Conservation (phyloP, 805 yeast genomes). For the Maudiozyma saulgeensis region DNA sequence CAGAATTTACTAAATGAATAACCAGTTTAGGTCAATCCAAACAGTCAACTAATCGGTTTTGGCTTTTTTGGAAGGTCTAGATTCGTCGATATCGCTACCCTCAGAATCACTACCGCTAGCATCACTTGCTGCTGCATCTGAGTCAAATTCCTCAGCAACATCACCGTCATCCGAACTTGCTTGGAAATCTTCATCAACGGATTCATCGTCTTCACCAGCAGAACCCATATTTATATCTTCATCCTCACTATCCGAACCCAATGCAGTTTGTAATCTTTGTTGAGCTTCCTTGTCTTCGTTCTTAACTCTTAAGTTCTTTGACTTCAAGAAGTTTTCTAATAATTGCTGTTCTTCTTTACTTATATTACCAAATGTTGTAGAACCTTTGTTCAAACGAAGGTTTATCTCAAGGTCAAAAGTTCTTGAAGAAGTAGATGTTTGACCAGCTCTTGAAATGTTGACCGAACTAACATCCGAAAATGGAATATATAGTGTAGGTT, state of each 20-base stretch:
- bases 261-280: constrained; percentile 65
- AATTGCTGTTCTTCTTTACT: constrained; percentile 80
- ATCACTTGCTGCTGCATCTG: constrained; percentile 37
- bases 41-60: constrained; percentile 14
- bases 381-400: constrained; percentile 52
- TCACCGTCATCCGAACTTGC: constrained; percentile 41
- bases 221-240: constrained; percentile 45
- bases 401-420: constrained; percentile 86
- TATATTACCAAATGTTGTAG: constrained; percentile 81
- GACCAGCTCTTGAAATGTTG: constrained; percentile 82
- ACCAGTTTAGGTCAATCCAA: not conserved
- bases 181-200: constrained; percentile 79
- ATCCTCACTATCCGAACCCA: constrained; percentile 48
- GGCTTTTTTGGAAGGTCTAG: constrained; percentile 33
- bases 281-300: constrained; percentile 88
- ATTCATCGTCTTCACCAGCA: constrained; percentile 78
- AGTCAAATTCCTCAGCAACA: constrained; percentile 77
- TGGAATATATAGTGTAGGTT: constrained; percentile 89
- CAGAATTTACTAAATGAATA: not conserved
- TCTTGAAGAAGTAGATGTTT: constrained; percentile 63
- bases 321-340: constrained; percentile 64
- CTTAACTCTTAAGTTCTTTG: constrained; percentile 70
- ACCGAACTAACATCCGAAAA: constrained; percentile 68
- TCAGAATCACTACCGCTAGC: constrained; percentile 25
- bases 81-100: constrained; percentile 16